Evolutionary conservation across 2,329 filamentous ascomycete species (phyloP), one percentile per base, ranked within the genome.

Genomic region (Aspergillus fijiensis): DNA sequence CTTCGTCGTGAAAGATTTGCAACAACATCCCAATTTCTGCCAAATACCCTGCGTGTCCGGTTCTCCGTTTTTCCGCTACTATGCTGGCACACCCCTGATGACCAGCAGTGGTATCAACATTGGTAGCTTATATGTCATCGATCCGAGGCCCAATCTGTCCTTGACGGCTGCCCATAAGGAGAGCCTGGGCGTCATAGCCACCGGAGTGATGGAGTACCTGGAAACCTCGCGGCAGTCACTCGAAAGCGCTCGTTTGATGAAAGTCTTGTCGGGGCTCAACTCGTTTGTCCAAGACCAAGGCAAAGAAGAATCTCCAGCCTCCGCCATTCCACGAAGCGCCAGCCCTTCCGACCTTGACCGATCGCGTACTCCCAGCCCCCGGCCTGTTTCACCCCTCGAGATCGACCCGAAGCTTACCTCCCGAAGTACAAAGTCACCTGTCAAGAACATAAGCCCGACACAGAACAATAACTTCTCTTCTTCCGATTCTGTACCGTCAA

Each of bases 1-100:
- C 47, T 73, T 71, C 50, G 60, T 68, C 6, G 67, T 74, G 9
- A 55, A 64, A 19, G 77, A 77, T 65, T 61, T 78, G 63, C 19
- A 70, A 57, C 58, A 62, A 51, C 68, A 74, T 21, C 70, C 73
- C 6, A 70, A 72, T 14, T 79, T 70, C 56, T 63, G 65, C 23
- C 48, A 64, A 2, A 62, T 72, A n/a, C 67, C 69, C 9, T 71
- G 70, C 53, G 69, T 73, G 25, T 58, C 62, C 9, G 68, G 66
- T 0, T 59, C 63, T 21, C 70, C 72, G 4, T 61, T 64, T 53
- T 71, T 72, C 57, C 67, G 63, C 27, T 74, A 67, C 61, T 74
- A 74, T 56, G 70, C 69, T 21, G 71, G 67, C 27, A 71, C 69
- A 23, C 71, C 71, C 12, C 58, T 74, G 31, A 71, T 61, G 14